Percentiles rank a stretch among this genome's conserved stretches.
Evolutionary conservation across 768 basidiomycete genomes (phyloP).

Genomic region (Boletus fagicola): DNA sequence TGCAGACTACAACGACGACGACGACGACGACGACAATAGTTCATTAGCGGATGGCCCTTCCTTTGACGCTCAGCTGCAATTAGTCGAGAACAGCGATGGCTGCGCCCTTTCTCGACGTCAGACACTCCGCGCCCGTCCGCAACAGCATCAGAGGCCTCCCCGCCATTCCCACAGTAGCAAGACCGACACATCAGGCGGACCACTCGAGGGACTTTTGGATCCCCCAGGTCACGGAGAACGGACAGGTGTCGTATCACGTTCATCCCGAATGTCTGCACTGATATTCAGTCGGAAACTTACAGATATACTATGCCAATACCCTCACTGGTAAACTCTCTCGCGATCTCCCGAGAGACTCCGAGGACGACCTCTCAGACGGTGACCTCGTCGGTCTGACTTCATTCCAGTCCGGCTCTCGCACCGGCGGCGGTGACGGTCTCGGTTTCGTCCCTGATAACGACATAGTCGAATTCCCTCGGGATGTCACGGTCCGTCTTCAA

Average conservation of each 20-base stretch:
- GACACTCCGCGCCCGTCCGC: conserved; percentile 3
- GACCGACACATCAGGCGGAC: conserved; percentile 3
- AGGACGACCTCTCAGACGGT: conserved; percentile 53
- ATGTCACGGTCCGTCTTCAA: neutral
- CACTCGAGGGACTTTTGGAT: conserved; percentile 81
- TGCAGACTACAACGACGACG: conserved; percentile 20
- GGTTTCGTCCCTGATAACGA: conserved; percentile 36
- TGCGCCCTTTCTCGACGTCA: conserved; percentile 5
- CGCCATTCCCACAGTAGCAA: conserved; percentile 20
- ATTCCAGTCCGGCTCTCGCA: conserved; percentile 51
- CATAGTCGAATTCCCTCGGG: conserved; percentile 1
- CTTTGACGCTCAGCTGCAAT: neutral
- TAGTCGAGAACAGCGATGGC: conserved; percentile 22
- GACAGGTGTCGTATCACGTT: conserved; percentile 57
- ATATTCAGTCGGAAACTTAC: neutral
- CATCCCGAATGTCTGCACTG: neutral
- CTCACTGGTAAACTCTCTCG: conserved; percentile 74
- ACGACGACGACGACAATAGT: neutral
- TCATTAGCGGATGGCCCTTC: conserved; percentile 3
- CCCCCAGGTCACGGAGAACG: conserved; percentile 75
- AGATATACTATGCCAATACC: conserved; percentile 96
- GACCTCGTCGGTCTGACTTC: conserved; percentile 53
- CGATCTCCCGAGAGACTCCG: conserved; percentile 73
- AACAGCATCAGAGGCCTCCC: conserved; percentile 32
- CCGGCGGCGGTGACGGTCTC: conserved; percentile 48